Conservation (phyloP, 495 filamentous ascomycete genomes). For the Annulohypoxylon stygium region DNA sequence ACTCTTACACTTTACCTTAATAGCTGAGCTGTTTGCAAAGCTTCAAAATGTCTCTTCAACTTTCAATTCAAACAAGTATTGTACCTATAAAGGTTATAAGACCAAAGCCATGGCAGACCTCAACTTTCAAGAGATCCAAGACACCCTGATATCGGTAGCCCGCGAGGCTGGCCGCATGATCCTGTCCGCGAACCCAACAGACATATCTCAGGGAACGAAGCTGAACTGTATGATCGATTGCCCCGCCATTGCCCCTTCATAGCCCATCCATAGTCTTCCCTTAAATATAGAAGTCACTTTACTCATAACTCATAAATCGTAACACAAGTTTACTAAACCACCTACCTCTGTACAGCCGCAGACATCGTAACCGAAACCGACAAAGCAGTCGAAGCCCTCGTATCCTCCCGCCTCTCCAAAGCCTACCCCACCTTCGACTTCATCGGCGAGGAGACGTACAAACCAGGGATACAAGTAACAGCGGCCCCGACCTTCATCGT, state of each 20-base stretch:
- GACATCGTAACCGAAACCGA: conserved; percentile 93
- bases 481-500: conserved; percentile 84
- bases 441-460: conserved; percentile 88
- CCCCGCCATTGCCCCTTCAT: conserved; percentile 32
- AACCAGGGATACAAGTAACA: conserved; percentile 73
- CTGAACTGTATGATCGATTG: conserved; percentile 77
- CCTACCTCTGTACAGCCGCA: conserved; percentile 66
- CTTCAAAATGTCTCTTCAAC: conserved; percentile 12
- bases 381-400: conserved; percentile 81
- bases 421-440: conserved; percentile 79
- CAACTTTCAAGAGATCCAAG: conserved; percentile 84
- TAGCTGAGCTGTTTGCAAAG: conserved; percentile 11
- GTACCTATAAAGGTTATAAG: not conserved
- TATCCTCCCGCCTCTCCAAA: conserved; percentile 71
- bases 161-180: conserved; percentile 86
- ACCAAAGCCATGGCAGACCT: conserved; percentile 59
- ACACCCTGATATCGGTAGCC: conserved; percentile 80
- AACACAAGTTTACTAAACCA: conserved; percentile 1
- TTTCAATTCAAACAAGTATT: not conserved
- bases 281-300: not conserved
- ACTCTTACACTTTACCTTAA: conserved; percentile 3
- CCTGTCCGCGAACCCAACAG: conserved; percentile 75
- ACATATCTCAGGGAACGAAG: conserved; percentile 75
- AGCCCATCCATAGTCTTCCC: conserved; percentile 18
- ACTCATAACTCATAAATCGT: not conserved